Base-by-base conservation (phyloP, 768 basidiomycete species). In the Coprinellus micaceus region DNA sequence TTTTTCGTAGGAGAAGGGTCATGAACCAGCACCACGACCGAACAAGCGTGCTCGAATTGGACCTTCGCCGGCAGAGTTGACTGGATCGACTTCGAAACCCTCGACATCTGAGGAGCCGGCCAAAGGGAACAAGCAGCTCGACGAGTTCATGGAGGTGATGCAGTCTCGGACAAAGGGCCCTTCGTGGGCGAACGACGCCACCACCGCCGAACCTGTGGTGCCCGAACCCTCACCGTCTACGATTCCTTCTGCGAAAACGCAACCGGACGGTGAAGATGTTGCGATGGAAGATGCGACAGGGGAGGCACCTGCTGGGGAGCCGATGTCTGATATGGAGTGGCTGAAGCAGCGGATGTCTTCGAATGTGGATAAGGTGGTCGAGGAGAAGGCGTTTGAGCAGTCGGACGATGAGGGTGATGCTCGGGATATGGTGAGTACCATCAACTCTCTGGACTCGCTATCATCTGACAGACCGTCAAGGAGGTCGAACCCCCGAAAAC, bases 131-230 rank as follows among this genome's bases (percentile, higher is more conserved):
- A 24, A 60, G 19, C 77, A 82, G 49, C 69, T 88, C 1, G 81
- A 86, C 19, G 82, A 89, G 63, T 94, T 85, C 60, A 72, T 92
- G 71, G 70, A 85, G 40, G 81, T 90, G 40, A 94, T 93, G 90
- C 79, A 88, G 36, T 79, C 83, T 1, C 76, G 78, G 0, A 68
- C 71, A 3, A 77, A 83, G 55, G 82, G 81, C 0, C 83, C 83
- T 2, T 77, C 81, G 9, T 89, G 87, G 89, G 81, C 82, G 4
- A 83, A 89, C 61, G 80, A 82, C 51, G 66, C 64, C 13, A 28
- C 49, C 11, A 55, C 60, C 28, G 49, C 59, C 29, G 53, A 60
- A 25, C 40, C 40, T 21, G 40, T 4, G 25, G 54, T 17, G 54
- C 54, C 9, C 50, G 57, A 29, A 44, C 59, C 2, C 43, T 61